Evolutionary conservation across 345 rosid species (phyloP), one percentile per base, ranked within the genome.

Genomic region (Rhodamnia rubescens): DNA sequence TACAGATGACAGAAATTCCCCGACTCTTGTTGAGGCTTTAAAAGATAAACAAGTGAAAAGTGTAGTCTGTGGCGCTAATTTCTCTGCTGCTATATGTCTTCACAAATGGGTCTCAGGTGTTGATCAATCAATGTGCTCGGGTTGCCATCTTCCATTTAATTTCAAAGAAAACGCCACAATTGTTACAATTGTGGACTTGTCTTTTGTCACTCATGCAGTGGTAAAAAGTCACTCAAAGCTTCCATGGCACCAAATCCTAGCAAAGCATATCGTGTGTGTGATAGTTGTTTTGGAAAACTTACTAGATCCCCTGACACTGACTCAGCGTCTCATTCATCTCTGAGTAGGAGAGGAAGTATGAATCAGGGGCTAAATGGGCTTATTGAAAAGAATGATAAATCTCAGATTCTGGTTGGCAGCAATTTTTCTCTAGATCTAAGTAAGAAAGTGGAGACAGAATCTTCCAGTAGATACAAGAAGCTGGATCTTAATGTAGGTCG

Each of bases 181-280:
- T 94, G 97, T 87, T 94, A 94, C 83, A 93, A 93, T 88, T 94
- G 97, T 89, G 97, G 96, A 83, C 92, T 93, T 58, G 94, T 91
- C 53, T 93, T 92, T 86, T 94, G 97, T 85, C 92, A 94, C 86
- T 90, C 95, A 53, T 94, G 96, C 88, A 94, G 96, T 88, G 91
- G 95, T 83, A 92, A 90, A 86, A 94, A 93, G 91, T 91, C 94
- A n/a, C 86, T 87, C 24, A 93, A 89, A 90, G 95, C 96, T 89
- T 92, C 98, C 83, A 91, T 94, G 98, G 98, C 98, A 83, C 96
- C 98, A 83, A 92, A 92, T 86, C 92, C 95, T 26, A 90, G 87
- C 89, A 94, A 94, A 85, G 89, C 94, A 78, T 94, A 89, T 83
- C 96, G 98, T 85, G 95, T 93, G 42, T 94, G 98, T 89, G 96